These are phyloP conservation scores for Jatropha multifida DNA, from an alignment of 441 rosid genomes.

Conservation along the genomic window DNA sequence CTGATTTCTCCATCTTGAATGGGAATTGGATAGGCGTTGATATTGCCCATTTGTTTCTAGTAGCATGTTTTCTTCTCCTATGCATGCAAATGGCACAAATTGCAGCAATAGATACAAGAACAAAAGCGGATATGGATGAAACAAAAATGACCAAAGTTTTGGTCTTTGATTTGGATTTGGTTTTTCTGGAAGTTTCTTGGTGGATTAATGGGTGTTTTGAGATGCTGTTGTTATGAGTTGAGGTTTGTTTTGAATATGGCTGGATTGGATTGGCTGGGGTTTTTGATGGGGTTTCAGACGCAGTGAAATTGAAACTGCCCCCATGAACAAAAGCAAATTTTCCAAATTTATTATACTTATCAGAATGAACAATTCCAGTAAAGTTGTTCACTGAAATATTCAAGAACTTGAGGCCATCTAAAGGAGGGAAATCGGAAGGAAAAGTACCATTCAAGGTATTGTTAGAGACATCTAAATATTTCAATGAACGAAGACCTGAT, in stretches of 20 bases:
- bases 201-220: conserved; percentile 20
- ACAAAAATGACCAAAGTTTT: conserved; percentile 41
- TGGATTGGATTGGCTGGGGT: conserved; percentile 25
- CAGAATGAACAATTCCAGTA: conserved; percentile 44
- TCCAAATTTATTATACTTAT: conserved; percentile 51
- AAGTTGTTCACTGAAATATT: conserved; percentile 72
- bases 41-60: conserved; percentile 78
- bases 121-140: conserved; percentile 43
- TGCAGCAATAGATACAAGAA: conserved; percentile 35
- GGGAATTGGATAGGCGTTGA: conserved; percentile 62
- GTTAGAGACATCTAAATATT: conserved; percentile 62
- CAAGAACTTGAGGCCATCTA: conserved; percentile 45
- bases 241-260: conserved; percentile 15
- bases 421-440: conserved; percentile 73
- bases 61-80: conserved; percentile 36
- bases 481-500: conserved; percentile 50
- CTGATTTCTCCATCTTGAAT: conserved; percentile 79
- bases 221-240: conserved; percentile 23
- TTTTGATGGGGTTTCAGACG: conserved; percentile 42
- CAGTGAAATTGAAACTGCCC: conserved; percentile 44
- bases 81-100: conserved; percentile 26
- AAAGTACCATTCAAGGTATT: conserved; percentile 66
- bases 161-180: conserved; percentile 30
- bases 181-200: conserved; percentile 12
- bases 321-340: conserved; percentile 58